Evolutionary conservation across 345 rosid genomes (phyloP).

Genomic region (Salix caprea): DNA sequence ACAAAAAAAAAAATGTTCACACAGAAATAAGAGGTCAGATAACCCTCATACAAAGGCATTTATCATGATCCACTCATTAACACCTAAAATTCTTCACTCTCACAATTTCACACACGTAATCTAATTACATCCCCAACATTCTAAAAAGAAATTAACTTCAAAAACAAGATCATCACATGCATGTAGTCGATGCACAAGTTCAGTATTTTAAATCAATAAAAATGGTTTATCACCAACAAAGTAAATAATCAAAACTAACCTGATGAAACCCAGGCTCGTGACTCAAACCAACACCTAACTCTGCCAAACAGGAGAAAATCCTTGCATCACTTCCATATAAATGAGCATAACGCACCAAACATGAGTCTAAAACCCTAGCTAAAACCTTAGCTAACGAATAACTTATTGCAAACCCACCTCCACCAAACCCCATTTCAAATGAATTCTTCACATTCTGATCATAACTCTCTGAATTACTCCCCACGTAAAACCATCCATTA

Average conservation of each 20-base stretch:
- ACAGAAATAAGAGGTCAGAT: too few species aligned
- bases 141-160: not conserved
- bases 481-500: slow-evolving; percentile 66
- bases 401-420: slow-evolving; percentile 84
- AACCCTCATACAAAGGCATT: too few species aligned
- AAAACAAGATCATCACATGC: not conserved
- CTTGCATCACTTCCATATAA: slow-evolving; percentile 82
- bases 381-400: slow-evolving; percentile 55
- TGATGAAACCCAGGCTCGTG: slow-evolving; percentile 95
- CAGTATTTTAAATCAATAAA: not conserved
- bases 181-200: not conserved
- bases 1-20: too few species aligned
- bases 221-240: too few species aligned
- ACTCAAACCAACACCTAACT: slow-evolving; percentile 75
- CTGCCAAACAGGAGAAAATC: slow-evolving; percentile 81
- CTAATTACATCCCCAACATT: not conserved
- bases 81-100: too few species aligned
- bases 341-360: slow-evolving; percentile 69
- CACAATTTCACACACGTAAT: not conserved
- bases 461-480: slow-evolving; percentile 73
- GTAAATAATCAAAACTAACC: slow-evolving; percentile 34
- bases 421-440: slow-evolving; percentile 92
- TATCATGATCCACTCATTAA: too few species aligned
- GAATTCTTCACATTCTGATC: slow-evolving; percentile 75
- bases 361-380: slow-evolving; percentile 66